Percentiles rank a stretch among this genome's conserved stretches.
Conservation (phyloP, 2,329 filamentous ascomycete genomes). For the Aspergillus neoniger region DNA sequence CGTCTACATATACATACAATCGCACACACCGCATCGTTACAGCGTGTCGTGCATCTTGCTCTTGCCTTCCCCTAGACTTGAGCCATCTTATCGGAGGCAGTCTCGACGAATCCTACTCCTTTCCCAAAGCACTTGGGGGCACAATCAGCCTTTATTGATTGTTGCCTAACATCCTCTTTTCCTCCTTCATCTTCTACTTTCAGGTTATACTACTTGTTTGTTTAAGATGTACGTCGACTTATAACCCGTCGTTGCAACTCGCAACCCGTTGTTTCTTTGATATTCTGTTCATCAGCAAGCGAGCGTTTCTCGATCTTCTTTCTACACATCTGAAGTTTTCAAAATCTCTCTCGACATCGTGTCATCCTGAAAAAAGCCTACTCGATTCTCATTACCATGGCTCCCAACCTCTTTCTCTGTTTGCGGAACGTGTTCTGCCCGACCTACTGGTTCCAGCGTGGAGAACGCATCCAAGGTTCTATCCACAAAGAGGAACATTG, state of each 20-base stretch:
- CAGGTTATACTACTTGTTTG: constrained; percentile 23
- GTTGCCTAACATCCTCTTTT: constrained; percentile 9
- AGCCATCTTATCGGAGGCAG: background rate
- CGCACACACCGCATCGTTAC: constrained; percentile 18
- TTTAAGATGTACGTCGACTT: constrained; percentile 36
- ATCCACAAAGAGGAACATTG: constrained; percentile 51
- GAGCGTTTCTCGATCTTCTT: constrained; percentile 27
- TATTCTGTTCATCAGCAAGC: constrained; percentile 22
- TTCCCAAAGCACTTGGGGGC: constrained; percentile 9
- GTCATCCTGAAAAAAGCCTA: constrained; percentile 1
- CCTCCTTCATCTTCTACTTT: constrained; percentile 17
- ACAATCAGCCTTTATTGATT: constrained; percentile 11
- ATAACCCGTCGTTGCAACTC: constrained; percentile 25
- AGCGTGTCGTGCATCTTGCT: constrained; percentile 5
- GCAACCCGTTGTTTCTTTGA: constrained; percentile 15
- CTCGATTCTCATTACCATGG: constrained; percentile 38
- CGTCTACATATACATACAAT: constrained; percentile 1
- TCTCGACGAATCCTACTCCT: constrained; percentile 5
- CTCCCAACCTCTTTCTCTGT: constrained; percentile 54
- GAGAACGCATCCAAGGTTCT: constrained; percentile 41
- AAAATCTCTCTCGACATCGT: background rate
- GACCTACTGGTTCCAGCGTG: constrained; percentile 51
- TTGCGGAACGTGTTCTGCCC: constrained; percentile 52
- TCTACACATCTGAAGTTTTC: constrained; percentile 11
- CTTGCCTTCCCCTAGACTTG: background rate